Evolutionary conservation across 1,284 basidiomycete genomes (phyloP).

Genomic region (Boletus smithii): DNA sequence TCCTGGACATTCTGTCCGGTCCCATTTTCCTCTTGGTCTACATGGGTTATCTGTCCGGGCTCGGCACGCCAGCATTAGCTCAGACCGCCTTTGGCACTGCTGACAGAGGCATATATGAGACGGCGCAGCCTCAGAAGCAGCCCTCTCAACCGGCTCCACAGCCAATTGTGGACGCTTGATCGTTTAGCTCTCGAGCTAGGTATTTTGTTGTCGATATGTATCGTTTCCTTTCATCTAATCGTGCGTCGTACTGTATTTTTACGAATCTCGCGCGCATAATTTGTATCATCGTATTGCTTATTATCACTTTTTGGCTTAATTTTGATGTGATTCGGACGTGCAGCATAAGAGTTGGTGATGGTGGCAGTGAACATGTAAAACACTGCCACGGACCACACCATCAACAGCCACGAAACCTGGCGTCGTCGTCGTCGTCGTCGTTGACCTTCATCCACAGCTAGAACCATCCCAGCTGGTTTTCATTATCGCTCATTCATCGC

Average conservation of each 20-base stretch:
- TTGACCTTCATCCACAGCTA: not conserved
- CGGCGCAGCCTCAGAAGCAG: too few relatives aligned
- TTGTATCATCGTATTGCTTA: too few relatives aligned
- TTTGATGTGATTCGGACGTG: too few relatives aligned
- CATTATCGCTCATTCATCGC: conserved; percentile 4
- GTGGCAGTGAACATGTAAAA: conserved; percentile 10
- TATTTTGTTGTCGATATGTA: too few relatives aligned
- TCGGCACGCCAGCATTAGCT: conserved; percentile 30
- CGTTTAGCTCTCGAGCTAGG: too few relatives aligned
- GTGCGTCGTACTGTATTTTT: not conserved
- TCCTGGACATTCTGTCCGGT: conserved; percentile 56
- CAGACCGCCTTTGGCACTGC: conserved; percentile 14
- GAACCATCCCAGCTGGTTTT: not conserved
- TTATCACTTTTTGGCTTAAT: too few relatives aligned
- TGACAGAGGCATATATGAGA: conserved; percentile 7
- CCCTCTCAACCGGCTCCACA: too few relatives aligned
- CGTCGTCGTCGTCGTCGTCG: not conserved
- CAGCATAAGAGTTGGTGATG: not conserved
- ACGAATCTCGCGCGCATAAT: not conserved
- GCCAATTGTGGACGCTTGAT: not conserved
- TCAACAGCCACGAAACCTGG: conserved; percentile 10
- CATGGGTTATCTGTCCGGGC: conserved; percentile 29
- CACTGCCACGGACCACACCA: conserved; percentile 24
- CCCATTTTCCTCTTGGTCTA: conserved; percentile 43
- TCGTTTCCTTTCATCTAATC: not conserved